Evolutionary conservation across 2,329 filamentous ascomycete genomes (phyloP).

Genomic region (Ramichloridium luteum): DNA sequence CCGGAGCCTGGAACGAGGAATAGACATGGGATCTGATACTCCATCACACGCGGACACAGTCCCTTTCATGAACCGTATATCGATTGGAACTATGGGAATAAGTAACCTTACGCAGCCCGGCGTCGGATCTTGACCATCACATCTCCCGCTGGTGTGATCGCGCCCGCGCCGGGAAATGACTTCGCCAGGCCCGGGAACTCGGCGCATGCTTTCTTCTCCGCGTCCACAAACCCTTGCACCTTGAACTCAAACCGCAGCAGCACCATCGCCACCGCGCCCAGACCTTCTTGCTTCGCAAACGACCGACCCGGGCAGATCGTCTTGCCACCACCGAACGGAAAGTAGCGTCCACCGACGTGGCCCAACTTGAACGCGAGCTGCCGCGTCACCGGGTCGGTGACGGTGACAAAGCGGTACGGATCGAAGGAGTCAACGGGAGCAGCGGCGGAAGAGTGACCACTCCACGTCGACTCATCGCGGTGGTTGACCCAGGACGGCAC

Average conservation of each 20-base stretch:
- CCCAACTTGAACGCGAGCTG: constrained; percentile 16
- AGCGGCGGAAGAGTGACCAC: constrained; percentile 4
- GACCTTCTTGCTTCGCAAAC: constrained; percentile 22
- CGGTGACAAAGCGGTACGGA: constrained; percentile 20
- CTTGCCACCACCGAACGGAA: constrained; percentile 23
- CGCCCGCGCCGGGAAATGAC: constrained; percentile 16
- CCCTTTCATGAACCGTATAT: too few species aligned
- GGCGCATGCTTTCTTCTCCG: constrained; percentile 10
- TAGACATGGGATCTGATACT: too few species aligned
- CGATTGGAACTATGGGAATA: too few species aligned
- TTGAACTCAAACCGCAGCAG: constrained; percentile 19
- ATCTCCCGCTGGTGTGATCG: constrained; percentile 18
- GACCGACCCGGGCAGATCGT: constrained; percentile 19
- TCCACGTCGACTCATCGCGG: constrained; percentile 19
- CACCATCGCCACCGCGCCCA: constrained; percentile 18
- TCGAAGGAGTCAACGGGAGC: constrained; percentile 15
- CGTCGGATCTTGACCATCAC: constrained; percentile 16
- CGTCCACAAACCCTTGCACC: constrained; percentile 16
- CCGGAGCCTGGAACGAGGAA: too few species aligned
- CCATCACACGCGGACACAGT: too few species aligned
- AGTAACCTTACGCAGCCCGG: too few species aligned
- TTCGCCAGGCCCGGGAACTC: constrained; percentile 14
- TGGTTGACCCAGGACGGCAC: constrained; percentile 21
- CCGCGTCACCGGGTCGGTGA: constrained; percentile 17
- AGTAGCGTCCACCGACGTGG: constrained; percentile 20